A percentile compares a stretch with the other conserved stretches of the same genome.
Conservation (phyloP, 1,284 basidiomycete genomes). For the Boletus putidus region DNA sequence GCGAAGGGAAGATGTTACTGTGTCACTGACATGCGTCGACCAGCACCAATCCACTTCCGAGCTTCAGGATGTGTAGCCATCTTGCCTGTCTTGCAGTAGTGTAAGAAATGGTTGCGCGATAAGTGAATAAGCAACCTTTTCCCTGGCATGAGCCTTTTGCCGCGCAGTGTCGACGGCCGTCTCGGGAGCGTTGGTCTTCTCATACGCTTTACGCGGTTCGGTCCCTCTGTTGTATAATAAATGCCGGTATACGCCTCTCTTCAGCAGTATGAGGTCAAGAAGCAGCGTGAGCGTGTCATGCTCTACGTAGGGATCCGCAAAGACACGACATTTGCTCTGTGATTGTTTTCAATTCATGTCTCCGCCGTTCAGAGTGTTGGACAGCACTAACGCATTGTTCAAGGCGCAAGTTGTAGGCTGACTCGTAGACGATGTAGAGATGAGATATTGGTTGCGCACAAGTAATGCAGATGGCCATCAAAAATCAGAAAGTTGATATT, state of each 20-base stretch:
- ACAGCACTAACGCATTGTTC: conserved; percentile 63
- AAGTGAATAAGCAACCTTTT: conserved; percentile 26
- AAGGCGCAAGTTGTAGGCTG: conserved; percentile 79
- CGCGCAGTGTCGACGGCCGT: background rate
- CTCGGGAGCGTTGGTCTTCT: conserved; percentile 9
- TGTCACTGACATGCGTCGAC: conserved; percentile 68
- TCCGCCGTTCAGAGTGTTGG: background rate
- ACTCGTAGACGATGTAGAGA: conserved; percentile 84
- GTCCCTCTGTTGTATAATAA: conserved; percentile 85
- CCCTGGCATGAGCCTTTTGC: conserved; percentile 13
- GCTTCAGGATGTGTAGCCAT: conserved; percentile 55
- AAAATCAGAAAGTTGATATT: background rate
- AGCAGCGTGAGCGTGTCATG: conserved; percentile 77
- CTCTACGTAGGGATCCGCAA: conserved; percentile 90
- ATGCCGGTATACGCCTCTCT: conserved; percentile 85
- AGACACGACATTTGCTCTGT: conserved; percentile 62
- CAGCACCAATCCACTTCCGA: conserved; percentile 58
- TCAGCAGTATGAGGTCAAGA: conserved; percentile 84
- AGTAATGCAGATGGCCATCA: conserved; percentile 86
- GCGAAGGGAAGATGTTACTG: background rate
- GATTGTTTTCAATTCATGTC: conserved; percentile 14
- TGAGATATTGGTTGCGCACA: conserved; percentile 68
- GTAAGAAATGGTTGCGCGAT: conserved; percentile 8
- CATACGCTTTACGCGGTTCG: conserved; percentile 50
- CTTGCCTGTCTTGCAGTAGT: conserved; percentile 51